A percentile compares a stretch with the other conserved stretches of the same genome.
These are phyloP conservation scores for Antarctomyces pellizariae DNA, from an alignment of 495 filamentous ascomycete genomes.

Conservation along the genomic window DNA sequence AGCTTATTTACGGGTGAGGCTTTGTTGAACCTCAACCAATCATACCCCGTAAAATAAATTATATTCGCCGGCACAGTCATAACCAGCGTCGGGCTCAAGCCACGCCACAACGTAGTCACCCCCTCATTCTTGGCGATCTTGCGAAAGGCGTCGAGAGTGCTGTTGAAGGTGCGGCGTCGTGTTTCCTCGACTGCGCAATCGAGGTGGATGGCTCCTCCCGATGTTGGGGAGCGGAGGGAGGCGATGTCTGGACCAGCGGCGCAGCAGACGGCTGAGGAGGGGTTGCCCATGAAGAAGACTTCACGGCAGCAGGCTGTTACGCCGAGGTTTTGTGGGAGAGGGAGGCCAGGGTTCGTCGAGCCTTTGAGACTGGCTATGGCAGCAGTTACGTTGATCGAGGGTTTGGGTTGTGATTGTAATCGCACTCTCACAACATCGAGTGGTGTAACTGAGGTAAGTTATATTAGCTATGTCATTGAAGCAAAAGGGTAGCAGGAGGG, in stretches of 20 bases:
- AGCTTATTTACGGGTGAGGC: conserved; percentile 38
- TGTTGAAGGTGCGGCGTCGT: conserved; percentile 61
- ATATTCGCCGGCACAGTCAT: conserved; percentile 94
- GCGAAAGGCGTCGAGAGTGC: conserved; percentile 72
- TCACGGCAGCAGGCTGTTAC: conserved; percentile 91
- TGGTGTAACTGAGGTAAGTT: conserved; percentile 47
- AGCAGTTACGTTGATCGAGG: conserved; percentile 10
- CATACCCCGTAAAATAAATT: conserved; percentile 98
- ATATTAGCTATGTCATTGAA: conserved; percentile 8
- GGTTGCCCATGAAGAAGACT: conserved; percentile 88
- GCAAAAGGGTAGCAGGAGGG: conserved; percentile 2
- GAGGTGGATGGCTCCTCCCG: conserved; percentile 14
- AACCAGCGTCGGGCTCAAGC: conserved; percentile 70
- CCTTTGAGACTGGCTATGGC: conserved; percentile 4
- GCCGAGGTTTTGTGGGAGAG: conserved; percentile 37
- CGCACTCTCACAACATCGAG: conserved; percentile 93
- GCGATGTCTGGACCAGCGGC: conserved; percentile 23
- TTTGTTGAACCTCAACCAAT: conserved; percentile 58
- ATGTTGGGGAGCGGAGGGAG: conserved; percentile 11
- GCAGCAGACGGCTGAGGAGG: conserved; percentile 61
- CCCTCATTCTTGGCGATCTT: conserved; percentile 98
- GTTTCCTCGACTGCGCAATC: conserved; percentile 79
- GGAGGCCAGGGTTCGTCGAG: conserved; percentile 10
- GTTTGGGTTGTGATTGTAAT: conserved; percentile 56
- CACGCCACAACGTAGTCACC: conserved; percentile 68